These are phyloP conservation scores for Cystofilobasidium ferigula DNA, from an alignment of 768 basidiomycete species.

Conservation along the genomic window DNA sequence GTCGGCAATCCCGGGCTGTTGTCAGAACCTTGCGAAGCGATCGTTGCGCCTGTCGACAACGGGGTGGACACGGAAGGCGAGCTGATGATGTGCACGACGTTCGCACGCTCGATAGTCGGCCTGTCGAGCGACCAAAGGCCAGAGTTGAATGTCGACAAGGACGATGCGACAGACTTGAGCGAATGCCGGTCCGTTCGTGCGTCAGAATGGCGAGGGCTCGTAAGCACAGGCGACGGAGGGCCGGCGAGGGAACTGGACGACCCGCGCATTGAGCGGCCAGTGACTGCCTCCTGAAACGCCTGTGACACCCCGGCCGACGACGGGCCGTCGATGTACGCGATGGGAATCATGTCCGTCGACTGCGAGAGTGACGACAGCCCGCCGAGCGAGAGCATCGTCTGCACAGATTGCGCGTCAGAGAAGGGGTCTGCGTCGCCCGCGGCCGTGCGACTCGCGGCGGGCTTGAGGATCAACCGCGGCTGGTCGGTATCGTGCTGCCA, in stretches of 20 bases:
- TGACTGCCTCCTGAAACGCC: not conserved
- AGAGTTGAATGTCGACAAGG: conserved; percentile 24
- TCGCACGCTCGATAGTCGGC: conserved; percentile 23
- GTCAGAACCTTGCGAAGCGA: not conserved
- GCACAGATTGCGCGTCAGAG: conserved; percentile 16
- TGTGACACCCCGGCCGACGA: not conserved
- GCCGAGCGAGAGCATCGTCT: not conserved
- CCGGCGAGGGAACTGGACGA: no score
- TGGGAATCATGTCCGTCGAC: conserved; percentile 25
- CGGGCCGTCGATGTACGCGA: conserved; percentile 14
- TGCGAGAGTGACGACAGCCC: conserved; percentile 19
- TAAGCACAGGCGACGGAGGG: no score
- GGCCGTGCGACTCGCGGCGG: no score
- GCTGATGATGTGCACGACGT: conserved; percentile 12
- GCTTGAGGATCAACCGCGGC: no score
- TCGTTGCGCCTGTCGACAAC: not conserved
- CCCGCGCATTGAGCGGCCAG: not conserved
- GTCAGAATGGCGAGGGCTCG: not conserved
- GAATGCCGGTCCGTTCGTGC: not conserved
- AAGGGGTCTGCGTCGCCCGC: conserved; percentile 13
- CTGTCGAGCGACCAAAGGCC: conserved; percentile 17
- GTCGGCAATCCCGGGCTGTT: not conserved
- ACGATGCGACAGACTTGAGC: conserved; percentile 10
- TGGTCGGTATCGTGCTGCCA: not conserved
- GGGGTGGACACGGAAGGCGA: not conserved